A percentile compares a stretch with the other conserved stretches of the same genome.
Evolutionary conservation across 306 rosid genomes (phyloP).

Genomic region (Vicia villosa): DNA sequence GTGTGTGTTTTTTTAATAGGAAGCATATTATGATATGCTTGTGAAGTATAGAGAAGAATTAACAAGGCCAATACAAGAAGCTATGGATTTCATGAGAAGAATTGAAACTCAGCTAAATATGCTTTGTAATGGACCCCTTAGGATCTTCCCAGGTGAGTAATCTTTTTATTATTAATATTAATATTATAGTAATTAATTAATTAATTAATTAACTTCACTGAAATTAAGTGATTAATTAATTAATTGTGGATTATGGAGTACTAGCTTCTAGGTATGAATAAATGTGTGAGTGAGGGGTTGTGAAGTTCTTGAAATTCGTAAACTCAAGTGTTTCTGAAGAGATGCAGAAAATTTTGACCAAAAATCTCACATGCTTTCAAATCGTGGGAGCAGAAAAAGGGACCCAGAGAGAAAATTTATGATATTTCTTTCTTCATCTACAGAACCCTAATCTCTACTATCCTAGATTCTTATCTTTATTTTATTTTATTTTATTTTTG

Average conservation of each 20-base stretch:
- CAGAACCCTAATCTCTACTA: conserved; percentile 56
- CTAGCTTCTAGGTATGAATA: neutral
- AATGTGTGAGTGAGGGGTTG: conserved; percentile 2
- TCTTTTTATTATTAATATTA: conserved; percentile 8
- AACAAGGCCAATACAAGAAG: conserved; percentile 92
- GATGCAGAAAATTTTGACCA: conserved; percentile 50
- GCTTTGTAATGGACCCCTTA: conserved; percentile 67
- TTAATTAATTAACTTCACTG: neutral
- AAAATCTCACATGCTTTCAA: conserved; percentile 25
- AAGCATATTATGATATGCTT: conserved; percentile 91
- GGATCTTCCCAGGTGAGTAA: conserved; percentile 69
- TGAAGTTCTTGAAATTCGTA: conserved; percentile 42
- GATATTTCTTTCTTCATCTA: neutral
- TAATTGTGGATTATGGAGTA: neutral
- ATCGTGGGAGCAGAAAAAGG: conserved; percentile 9
- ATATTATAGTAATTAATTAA: too few relatives aligned
- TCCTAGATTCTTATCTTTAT: neutral
- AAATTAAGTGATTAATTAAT: conserved; percentile 3
- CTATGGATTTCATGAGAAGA: conserved; percentile 92
- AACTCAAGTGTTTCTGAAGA: conserved; percentile 45
- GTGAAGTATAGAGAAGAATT: conserved; percentile 93
- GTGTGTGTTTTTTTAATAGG: conserved; percentile 55
- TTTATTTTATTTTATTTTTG: too few relatives aligned
- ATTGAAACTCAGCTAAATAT: conserved; percentile 80
- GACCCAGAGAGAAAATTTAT: conserved; percentile 30